phyloP scores from a whole-genome alignment of 1,139 yeast genomes.

The Scheffersomyces illinoinensis region DNA sequence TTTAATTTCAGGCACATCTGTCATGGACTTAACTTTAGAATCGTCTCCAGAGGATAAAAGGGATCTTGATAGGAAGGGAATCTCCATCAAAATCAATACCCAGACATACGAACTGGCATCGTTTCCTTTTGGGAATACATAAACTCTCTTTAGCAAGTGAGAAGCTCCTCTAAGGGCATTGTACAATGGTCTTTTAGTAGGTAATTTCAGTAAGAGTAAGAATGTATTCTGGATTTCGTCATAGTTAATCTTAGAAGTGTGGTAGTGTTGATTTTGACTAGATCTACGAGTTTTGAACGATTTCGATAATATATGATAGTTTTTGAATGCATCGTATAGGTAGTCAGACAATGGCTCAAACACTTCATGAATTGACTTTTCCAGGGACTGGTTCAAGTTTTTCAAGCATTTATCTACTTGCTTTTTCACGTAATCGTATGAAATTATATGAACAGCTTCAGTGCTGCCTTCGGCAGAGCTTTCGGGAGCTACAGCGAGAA shows the following conservation, averaged over 20 bases:
- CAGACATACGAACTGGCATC: constrained; percentile 47
- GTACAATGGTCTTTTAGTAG: constrained; percentile 60
- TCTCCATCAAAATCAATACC: constrained; percentile 61
- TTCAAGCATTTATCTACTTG: constrained; percentile 31
- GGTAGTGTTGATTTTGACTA: constrained; percentile 28
- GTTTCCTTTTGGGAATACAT: constrained; percentile 31
- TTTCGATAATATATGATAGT: constrained; percentile 40
- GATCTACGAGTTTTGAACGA: constrained; percentile 43
- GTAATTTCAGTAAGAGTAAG: constrained; percentile 44
- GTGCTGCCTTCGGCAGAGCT: not conserved
- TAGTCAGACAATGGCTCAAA: constrained; percentile 53
- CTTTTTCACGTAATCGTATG: constrained; percentile 26
- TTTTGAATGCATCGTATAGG: constrained; percentile 42
- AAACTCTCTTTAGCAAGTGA: constrained; percentile 45
- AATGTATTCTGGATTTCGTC: constrained; percentile 46
- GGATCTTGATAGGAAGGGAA: constrained; percentile 56
- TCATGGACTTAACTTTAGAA: constrained; percentile 23
- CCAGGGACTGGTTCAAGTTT: constrained; percentile 12
- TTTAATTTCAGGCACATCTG: constrained; percentile 53
- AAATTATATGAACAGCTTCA: constrained; percentile 19
- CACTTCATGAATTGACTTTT: constrained; percentile 30
- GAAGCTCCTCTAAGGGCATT: constrained; percentile 52
- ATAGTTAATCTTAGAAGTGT: constrained; percentile 48
- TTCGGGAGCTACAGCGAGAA: constrained; percentile 18
- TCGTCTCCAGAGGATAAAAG: constrained; percentile 27